Conservation (phyloP, 1,139 yeast genomes). For the Candida tropicalis region DNA sequence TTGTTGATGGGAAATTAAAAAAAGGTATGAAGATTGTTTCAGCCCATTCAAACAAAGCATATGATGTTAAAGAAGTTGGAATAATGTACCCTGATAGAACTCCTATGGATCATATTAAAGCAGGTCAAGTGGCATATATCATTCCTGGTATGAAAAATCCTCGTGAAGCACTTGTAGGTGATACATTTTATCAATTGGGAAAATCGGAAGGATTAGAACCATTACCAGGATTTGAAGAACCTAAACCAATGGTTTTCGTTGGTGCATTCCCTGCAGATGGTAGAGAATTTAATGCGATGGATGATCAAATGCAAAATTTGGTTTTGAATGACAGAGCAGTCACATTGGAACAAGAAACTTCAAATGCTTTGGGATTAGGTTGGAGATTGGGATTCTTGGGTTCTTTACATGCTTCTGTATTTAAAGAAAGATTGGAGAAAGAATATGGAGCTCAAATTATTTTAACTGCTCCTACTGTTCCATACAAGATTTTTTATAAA, state of each 20-base stretch:
- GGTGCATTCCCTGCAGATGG: conserved; percentile 99
- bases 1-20: conserved; percentile 78
- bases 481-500: conserved; percentile 69
- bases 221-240: conserved; percentile 93
- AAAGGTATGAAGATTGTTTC: conserved; percentile 77
- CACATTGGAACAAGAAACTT: conserved; percentile 84
- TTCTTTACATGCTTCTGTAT: conserved; percentile 92
- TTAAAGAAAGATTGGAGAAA: conserved; percentile 85
- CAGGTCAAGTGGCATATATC: conserved; percentile 95
- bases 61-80: conserved; percentile 91
- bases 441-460: conserved; percentile 94
- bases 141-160: conserved; percentile 93
- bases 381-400: conserved; percentile 97
- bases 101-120: conserved; percentile 61
- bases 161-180: conserved; percentile 87
- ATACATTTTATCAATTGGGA: conserved; percentile 78
- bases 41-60: conserved; percentile 73
- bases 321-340: conserved; percentile 93
- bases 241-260: conserved; percentile 97
- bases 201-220: conserved; percentile 65
- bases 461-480: conserved; percentile 95
- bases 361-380: conserved; percentile 94
- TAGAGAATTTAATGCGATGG: conserved; percentile 82
- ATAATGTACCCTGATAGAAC: conserved; percentile 90
- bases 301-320: conserved; percentile 85